Percentiles rank a stretch among this genome's conserved stretches.
Conservation (phyloP, 805 yeast genomes). For the Suhomyces sp. region DNA sequence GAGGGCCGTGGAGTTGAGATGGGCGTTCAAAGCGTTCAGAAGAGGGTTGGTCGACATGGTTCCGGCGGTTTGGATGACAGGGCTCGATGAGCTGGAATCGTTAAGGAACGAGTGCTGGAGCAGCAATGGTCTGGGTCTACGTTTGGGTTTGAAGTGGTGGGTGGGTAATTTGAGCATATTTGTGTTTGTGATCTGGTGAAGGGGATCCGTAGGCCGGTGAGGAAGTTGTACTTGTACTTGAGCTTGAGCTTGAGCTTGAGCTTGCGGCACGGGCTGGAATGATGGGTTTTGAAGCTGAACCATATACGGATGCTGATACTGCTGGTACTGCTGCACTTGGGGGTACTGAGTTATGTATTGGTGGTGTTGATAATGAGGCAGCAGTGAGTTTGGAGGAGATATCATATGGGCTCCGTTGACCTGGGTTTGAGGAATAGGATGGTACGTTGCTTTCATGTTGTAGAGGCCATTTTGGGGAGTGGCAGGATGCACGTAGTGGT, state of each 20-base stretch:
- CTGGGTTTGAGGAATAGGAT: background rate
- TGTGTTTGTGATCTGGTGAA: background rate
- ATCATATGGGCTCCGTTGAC: conserved; percentile 9
- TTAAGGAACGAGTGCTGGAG: conserved; percentile 31
- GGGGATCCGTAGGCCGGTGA: background rate
- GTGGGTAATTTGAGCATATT: conserved; percentile 18
- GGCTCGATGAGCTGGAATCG: conserved; percentile 10
- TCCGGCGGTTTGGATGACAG: conserved; percentile 4
- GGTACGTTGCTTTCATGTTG: background rate
- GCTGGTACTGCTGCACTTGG: conserved; percentile 14
- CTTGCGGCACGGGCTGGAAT: background rate
- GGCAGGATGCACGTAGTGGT: conserved; percentile 7
- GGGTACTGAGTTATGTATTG: background rate
- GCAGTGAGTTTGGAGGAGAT: conserved; percentile 28
- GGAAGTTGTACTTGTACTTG: background rate
- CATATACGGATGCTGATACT: conserved; percentile 8
- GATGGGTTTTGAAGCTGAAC: background rate
- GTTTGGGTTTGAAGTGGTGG: conserved; percentile 33
- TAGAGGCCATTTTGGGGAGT: conserved; percentile 11
- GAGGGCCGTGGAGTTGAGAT: background rate
- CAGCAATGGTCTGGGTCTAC: conserved; percentile 40
- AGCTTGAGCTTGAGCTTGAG: background rate
- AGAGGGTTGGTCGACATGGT: background rate
- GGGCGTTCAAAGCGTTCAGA: background rate
- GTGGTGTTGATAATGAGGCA: conserved; percentile 18